Base-by-base conservation (phyloP, 2,329 filamentous ascomycete genomes). In the Huntiella bhutanensis region DNA sequence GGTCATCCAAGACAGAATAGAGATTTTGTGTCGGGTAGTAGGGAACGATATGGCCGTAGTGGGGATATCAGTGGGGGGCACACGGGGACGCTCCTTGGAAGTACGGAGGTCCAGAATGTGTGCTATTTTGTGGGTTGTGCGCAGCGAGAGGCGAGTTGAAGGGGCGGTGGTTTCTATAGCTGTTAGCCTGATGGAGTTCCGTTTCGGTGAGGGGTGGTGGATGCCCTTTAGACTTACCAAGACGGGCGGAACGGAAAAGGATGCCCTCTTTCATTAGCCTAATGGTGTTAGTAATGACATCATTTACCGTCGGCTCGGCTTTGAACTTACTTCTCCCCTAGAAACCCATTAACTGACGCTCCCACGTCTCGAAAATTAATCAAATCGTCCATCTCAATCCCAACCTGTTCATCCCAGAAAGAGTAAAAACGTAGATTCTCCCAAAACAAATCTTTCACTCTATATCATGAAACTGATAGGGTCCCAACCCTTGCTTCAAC, bases 361-460 rank as follows among this genome's bases (percentile, higher is more conserved):
- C 77, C 81, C 38, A 87, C 77, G 65, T 88, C 82, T 48, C 83
- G 75, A 57, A 87, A 84, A 59, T 88, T 88, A 43, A 87, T 68
- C 45, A 53, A 52, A 22, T 44, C 28, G 19, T 44, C 34, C 36
- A 32, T 41, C 13, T 16, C 32, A 10, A 32, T 40, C 7, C 28
- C 37, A 28, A 28, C 8, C 22, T 28, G 3, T 10, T 28, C 8
- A 28, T 28, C 22, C 6, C 6, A 10, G 22, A 28, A 28, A 2
- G 8, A 28, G 3, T 7, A 1, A 28, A 28, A 28, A 28, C 8
- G 6, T 28, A 3, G 7, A 8, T 10, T 28, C 3, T 8, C 22
- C 22, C 22, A 28, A 28, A 28, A 2, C 22, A 28, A 28, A 28
- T 28, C 22, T 28, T 28, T 10, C 22, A 3, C 22, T 28, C 22